Base-by-base conservation (phyloP, 305 asterid species). In the Solanum hybrid region DNA sequence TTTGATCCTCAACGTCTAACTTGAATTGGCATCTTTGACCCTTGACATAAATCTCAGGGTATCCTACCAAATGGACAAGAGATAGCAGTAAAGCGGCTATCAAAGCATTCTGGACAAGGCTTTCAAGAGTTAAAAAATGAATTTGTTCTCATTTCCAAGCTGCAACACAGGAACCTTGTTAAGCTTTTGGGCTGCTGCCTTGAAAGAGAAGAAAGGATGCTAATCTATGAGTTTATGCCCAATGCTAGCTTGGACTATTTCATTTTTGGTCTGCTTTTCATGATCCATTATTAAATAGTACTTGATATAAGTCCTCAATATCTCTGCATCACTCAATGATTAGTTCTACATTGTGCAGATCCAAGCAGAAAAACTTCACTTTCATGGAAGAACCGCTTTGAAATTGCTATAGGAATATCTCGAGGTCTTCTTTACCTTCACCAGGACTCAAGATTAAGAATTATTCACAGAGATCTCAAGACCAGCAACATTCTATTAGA, bases 71-170 rank as follows among this genome's bases (percentile, higher is more conserved):
- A 75, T 51, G 93, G 94, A 33, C 87, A 79, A 82, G 90, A 91
- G 70, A 89, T 93, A 3, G 95, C 95, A 2, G 94, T 92, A 37
- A 93, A 92, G 87, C 75, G 93, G 38, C 39, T 92, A 41, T 93
- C 95, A 6, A 88, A 87, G 86, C 68, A 91, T 27, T 93, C 94
- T 2, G 80, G 57, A 38, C 94, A 93, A 87, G 92, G 95, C 70
- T 31, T 88, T 12, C 73, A 89, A 10, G 92, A 92, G 33, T 34
- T 91, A 82, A 91, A n/a, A 75, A 90, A 91, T 45, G 93, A 92
- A 89, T 88, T 91, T 1, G 76, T 80, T 24, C 81, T 92, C 86
- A 91, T 92, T 22, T 91, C 92, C 65, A 91, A 92, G 57, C 92
- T 91, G 41, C 94, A 92, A 80, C 93, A 92, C 15, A 89, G 92